These are phyloP conservation scores for Acer negundo DNA, from an alignment of 345 rosid genomes.

Conservation along the genomic window DNA sequence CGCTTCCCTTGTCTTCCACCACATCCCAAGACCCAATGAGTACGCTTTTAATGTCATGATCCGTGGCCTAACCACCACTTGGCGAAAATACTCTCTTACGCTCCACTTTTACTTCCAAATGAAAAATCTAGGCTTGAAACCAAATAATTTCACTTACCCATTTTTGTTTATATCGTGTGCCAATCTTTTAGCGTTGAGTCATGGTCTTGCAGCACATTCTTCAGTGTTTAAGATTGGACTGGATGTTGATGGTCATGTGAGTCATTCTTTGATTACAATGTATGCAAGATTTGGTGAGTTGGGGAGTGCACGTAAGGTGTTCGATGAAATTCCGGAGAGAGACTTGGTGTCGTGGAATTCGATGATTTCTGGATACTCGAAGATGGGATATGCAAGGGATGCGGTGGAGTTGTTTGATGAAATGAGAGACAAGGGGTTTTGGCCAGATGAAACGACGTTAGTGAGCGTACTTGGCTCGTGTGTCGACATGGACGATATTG, in stretches of 20 bases:
- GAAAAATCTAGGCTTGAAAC: constrained; percentile 54
- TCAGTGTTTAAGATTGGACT: constrained; percentile 60
- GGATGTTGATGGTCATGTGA: constrained; percentile 51
- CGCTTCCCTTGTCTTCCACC: constrained; percentile 60
- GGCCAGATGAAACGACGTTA: constrained; percentile 75
- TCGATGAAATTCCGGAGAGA: constrained; percentile 61
- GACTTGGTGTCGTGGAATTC: constrained; percentile 90
- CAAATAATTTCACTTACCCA: constrained; percentile 75
- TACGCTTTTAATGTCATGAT: constrained; percentile 81
- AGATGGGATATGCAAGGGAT: constrained; percentile 58
- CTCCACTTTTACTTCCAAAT: constrained; percentile 54
- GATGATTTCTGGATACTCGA: constrained; percentile 83
- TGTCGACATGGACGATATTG: constrained; percentile 68
- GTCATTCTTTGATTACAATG: constrained; percentile 69
- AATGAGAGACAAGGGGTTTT: constrained; percentile 66
- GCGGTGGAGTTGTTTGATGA: constrained; percentile 61
- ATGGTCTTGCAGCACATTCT: constrained; percentile 60
- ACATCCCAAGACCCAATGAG: constrained; percentile 56
- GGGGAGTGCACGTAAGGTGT: constrained; percentile 58
- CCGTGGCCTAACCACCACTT: constrained; percentile 63
- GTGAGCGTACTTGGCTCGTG: constrained; percentile 79
- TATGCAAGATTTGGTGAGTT: constrained; percentile 49
- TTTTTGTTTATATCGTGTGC: constrained; percentile 71
- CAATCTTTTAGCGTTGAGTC: constrained; percentile 43
- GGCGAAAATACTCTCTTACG: constrained; percentile 47